phyloP scores from a whole-genome alignment of 352 stramenopile genomes.

The Thalassiosira tumida region DNA sequence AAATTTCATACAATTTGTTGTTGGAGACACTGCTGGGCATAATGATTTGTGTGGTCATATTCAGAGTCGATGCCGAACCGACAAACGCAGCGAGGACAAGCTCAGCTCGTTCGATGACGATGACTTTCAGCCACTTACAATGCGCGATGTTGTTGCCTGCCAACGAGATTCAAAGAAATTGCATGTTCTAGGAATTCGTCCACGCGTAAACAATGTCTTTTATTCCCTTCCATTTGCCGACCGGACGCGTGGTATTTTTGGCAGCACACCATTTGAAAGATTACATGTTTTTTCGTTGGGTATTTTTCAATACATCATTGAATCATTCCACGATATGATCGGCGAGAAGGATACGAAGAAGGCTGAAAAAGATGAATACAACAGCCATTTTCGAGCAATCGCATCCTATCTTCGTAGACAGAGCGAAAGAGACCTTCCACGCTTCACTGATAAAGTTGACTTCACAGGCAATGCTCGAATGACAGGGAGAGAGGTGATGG shows the following conservation, averaged over 20 bases:
- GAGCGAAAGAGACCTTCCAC: not conserved
- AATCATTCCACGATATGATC: not conserved
- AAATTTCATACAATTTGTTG: not conserved
- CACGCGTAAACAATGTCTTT: not conserved
- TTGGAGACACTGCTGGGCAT: not conserved
- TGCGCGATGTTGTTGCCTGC: not conserved
- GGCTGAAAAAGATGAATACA: not conserved
- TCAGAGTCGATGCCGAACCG: not conserved
- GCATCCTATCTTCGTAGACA: not conserved
- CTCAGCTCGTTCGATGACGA: not conserved
- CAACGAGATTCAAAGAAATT: not conserved
- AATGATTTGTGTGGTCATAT: slow-evolving; percentile 4
- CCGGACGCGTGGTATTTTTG: not conserved
- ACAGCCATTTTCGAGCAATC: not conserved
- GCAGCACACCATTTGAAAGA: not conserved
- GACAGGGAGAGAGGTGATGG: not conserved
- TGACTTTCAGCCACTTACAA: not conserved
- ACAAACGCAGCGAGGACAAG: not conserved
- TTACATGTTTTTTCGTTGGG: not conserved
- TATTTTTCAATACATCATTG: not conserved
- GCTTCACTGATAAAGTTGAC: not conserved
- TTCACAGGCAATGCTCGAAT: not conserved
- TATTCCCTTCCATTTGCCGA: not conserved
- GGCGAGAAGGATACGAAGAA: not conserved
- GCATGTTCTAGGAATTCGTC: not conserved